A percentile compares a stretch with the other conserved stretches of the same genome.
These are phyloP conservation scores for Malassezia sp. DNA, from an alignment of 1,284 basidiomycete genomes.

Conservation along the genomic window DNA sequence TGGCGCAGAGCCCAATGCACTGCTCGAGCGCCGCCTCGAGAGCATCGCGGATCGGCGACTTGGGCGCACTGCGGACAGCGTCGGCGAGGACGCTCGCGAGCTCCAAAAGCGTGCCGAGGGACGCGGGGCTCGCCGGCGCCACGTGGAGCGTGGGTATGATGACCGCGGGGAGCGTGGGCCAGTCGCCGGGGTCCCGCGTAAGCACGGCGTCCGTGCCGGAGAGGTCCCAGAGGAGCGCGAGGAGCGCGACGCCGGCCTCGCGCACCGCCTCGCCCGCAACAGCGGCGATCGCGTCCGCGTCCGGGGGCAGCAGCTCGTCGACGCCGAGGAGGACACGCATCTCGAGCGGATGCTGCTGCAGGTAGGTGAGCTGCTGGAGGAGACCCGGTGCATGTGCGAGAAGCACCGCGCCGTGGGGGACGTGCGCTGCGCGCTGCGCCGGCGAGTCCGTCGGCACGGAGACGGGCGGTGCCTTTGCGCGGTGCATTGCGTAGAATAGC, in stretches of 20 bases:
- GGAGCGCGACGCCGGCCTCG: slow-evolving; percentile 21
- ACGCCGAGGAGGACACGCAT: slow-evolving; percentile 63
- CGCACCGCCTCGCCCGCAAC: slow-evolving; percentile 51
- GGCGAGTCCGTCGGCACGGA: slow-evolving; percentile 15
- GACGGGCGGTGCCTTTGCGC: slow-evolving; percentile 15
- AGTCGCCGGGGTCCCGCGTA: slow-evolving; percentile 58
- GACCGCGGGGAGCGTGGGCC: slow-evolving; percentile 53
- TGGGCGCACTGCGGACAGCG: not conserved
- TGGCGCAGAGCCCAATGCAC: slow-evolving; percentile 9
- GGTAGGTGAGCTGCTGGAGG: slow-evolving; percentile 78
- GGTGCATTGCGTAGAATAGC: slow-evolving; percentile 24
- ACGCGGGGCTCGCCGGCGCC: slow-evolving; percentile 24
- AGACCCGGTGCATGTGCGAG: slow-evolving; percentile 58
- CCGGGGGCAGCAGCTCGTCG: slow-evolving; percentile 59
- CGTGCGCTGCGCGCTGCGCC: slow-evolving; percentile 1
- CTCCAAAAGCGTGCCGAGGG: slow-evolving; percentile 39
- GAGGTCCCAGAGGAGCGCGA: slow-evolving; percentile 60
- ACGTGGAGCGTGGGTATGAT: slow-evolving; percentile 26
- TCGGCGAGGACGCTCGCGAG: slow-evolving; percentile 1
- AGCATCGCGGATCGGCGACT: no score
- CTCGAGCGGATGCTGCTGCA: slow-evolving; percentile 77
- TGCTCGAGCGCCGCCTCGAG: slow-evolving; percentile 5
- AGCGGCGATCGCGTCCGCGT: slow-evolving; percentile 55
- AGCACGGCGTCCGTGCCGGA: slow-evolving; percentile 62
- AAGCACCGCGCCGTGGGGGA: slow-evolving; percentile 50